Base-by-base conservation (phyloP, 768 basidiomycete species). In the Lactarius akahatsu region DNA sequence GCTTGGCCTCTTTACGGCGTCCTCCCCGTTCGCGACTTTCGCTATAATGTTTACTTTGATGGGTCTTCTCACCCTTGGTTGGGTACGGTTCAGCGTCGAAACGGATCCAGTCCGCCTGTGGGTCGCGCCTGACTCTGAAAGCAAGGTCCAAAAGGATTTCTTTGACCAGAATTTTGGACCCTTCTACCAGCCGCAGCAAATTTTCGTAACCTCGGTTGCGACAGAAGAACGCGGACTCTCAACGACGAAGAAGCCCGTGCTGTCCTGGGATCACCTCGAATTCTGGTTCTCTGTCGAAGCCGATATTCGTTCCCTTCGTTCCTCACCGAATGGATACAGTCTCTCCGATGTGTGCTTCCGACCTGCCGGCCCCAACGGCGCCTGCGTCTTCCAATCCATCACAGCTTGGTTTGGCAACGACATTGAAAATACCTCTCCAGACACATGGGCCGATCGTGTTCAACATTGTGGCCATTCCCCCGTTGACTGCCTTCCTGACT, bases 91-190 rank as follows among this genome's bases (percentile, higher is more conserved):
- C 70, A 82, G 86, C 40, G 84, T 99, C 58, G 97, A 99, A 76
- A 96, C 89, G 2, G 93, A 98, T 74, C 97, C 97, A 0, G 97
- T 99, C n/a, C 83, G 90, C 56, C 79, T 99, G 30, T 99, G 97
- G 97, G 97, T 99, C 20, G 82, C 94, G 0, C 92, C 92, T 0
- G 82, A 87, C 43, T 95, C 93, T 28, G 92, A 94, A 75, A 91
- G 92, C 77, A 93, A 88, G 67, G 70, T 85, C 8, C 90, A 96
- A 76, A 98, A 98, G 76, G 90, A 94, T 54, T 92, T 85, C 72
- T 99, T 99, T 73, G 97, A 99, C 77, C 80, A 90, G 69, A 85
- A 93, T 71, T 99, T 99, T 71, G 96, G 96, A 4, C 97, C 97
- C 4, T 98, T 98, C 79, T 99, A 97, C 77, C 88, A 95, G 23